A percentile compares a stretch with the other conserved stretches of the same genome.
Evolutionary conservation across 106 monocot genomes (phyloP).

Genomic region (Triglochin maritima): DNA sequence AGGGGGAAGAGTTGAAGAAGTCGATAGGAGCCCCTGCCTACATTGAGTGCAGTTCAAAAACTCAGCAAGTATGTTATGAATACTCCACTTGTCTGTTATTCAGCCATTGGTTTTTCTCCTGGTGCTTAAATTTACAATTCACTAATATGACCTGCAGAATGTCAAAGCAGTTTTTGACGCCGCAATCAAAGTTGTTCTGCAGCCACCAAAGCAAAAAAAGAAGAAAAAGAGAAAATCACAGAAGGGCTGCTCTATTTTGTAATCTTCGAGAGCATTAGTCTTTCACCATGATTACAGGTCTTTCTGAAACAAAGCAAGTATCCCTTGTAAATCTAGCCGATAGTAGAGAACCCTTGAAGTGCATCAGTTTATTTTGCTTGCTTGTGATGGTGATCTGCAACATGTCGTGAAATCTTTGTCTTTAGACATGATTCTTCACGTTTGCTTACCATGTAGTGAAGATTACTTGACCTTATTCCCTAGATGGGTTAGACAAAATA

Average conservation of each 20-base stretch:
- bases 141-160: constrained; percentile 28
- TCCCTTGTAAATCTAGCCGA: constrained; percentile 2
- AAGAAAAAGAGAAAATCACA: constrained; percentile 46
- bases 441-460: too few relatives aligned
- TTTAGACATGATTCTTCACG: too few relatives aligned
- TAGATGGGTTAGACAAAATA: too few relatives aligned
- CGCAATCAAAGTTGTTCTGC: constrained; percentile 71
- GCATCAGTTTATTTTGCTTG: not conserved
- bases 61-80: constrained; percentile 10
- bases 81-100: not conserved
- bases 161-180: constrained; percentile 73
- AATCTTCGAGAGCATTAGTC: constrained; percentile 2
- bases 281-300: not conserved
- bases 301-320: constrained; percentile 1
- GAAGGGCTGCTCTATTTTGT: constrained; percentile 62
- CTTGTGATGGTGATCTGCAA: not conserved
- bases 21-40: constrained; percentile 9
- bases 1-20: constrained; percentile 16
- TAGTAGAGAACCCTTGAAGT: not conserved
- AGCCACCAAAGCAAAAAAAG: constrained; percentile 65
- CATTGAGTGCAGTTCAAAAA: constrained; percentile 18
- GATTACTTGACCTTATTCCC: too few relatives aligned
- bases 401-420: not conserved
- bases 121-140: not conserved
- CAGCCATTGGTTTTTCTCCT: not conserved